Evolutionary conservation across 2,329 filamentous ascomycete species (phyloP), one percentile per base, ranked within the genome.

Genomic region (Verticillium isaacii): DNA sequence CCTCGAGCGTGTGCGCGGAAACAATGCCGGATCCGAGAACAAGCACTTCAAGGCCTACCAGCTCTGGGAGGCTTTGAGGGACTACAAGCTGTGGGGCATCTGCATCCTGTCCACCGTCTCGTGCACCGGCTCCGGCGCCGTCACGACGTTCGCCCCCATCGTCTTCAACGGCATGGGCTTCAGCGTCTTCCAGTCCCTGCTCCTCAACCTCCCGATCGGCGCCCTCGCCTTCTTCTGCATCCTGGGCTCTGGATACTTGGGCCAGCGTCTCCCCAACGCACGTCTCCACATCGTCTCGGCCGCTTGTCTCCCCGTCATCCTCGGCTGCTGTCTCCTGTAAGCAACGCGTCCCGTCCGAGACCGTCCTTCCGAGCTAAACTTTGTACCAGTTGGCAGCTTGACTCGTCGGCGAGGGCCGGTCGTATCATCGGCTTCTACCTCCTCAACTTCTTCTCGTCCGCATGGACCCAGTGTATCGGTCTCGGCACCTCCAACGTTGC

Each of bases 101-200:
- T 64, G 69, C 19, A 41, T 71, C 3, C 65, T 74, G 56, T 69
- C 71, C 11, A 67, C 71, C 5, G 65, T 71, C 9, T 72, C 69
- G 2, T 70, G 68, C 45, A 71, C 72, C 1, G 71, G 70, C 17
- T 70, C 71, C 2, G 71, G 69, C 15, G 70, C 68, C 2, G 64
- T 74, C 11, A 69, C 67, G 15, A 68, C 68, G 2, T 74, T 74
- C 58, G 70, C 70, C 3, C 68, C 72, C 12, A 70, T 74, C 5
- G 71, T 73, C 3, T 68, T 76, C 61, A 71, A 72, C 32, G 68
- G 68, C 29, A 74, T 76, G 68, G 73, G 73, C 1, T 75, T 76
- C 59, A 68, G 68, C 17, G 66, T 66, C 36, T 70, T 73, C 45
- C 63, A 70, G 37, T 70, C 73, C 9, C 69, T 76, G n/a, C 65